Evolutionary conservation across 1,284 basidiomycete genomes (phyloP).

Genomic region (Tranzscheliella williamsii): DNA sequence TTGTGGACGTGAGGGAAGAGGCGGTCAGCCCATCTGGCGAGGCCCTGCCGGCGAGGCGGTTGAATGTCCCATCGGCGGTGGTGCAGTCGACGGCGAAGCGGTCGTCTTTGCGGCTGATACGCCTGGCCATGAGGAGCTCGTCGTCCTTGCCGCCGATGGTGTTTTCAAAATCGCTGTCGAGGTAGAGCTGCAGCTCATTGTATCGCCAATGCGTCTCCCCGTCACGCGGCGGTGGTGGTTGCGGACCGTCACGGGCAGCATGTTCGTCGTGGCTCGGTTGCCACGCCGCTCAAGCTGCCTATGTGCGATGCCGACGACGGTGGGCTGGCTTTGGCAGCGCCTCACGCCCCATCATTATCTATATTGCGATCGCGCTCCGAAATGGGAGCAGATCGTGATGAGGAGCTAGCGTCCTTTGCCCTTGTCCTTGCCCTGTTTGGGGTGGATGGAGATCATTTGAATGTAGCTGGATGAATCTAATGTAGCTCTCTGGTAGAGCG

Average conservation of each 20-base stretch:
- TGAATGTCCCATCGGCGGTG: conserved; percentile 33
- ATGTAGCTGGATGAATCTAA: too few relatives aligned
- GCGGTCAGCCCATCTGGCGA: too few relatives aligned
- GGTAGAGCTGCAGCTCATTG: conserved; percentile 20
- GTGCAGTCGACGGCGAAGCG: conserved; percentile 34
- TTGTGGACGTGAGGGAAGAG: conserved; percentile 2
- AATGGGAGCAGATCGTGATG: too few relatives aligned
- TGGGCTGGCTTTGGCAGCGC: too few relatives aligned
- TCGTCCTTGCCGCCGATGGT: conserved; percentile 45
- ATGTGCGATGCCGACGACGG: conserved; percentile 35
- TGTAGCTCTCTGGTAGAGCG: too few relatives aligned
- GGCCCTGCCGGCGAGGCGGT: too few relatives aligned
- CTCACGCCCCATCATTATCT: too few relatives aligned
- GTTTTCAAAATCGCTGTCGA: conserved; percentile 49
- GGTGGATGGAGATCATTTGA: too few relatives aligned
- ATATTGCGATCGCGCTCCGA: too few relatives aligned
- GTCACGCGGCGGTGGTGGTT: conserved; percentile 28
- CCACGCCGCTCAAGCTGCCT: conserved; percentile 23
- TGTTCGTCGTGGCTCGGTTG: conserved; percentile 30
- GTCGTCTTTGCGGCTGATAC: conserved; percentile 25
- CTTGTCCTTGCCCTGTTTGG: too few relatives aligned
- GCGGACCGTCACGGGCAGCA: conserved; percentile 27
- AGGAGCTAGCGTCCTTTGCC: too few relatives aligned
- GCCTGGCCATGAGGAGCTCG: conserved; percentile 42
- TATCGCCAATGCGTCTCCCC: conserved; percentile 22